Evolutionary conservation across 2,329 filamentous ascomycete species (phyloP), one percentile per base, ranked within the genome.

Genomic region (Dothideomycetes sp.): DNA sequence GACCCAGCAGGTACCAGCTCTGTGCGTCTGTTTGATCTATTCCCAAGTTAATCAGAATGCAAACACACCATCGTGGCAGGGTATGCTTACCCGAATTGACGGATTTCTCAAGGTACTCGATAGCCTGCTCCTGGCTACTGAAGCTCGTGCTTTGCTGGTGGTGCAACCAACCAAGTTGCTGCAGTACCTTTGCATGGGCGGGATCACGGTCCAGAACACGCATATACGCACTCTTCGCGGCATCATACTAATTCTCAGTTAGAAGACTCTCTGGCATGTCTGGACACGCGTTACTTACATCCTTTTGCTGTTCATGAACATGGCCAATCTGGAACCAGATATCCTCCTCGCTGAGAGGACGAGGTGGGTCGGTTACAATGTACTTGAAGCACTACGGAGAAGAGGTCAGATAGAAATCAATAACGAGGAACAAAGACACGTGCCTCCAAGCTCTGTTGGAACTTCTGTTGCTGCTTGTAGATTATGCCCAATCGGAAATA

Each of bases 271-370:
- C n/a, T n/a, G n/a, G n/a, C n/a, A n/a, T n/a, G n/a, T n/a, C n/a
- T n/a, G n/a, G n/a, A n/a, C n/a, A n/a, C n/a, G 4, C 19, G 16
- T 8, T 14, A 72, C 86, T 66, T 71, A 94, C 88, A 55, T 98
- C 91, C 72, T 96, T 96, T 62, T 96, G 89, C 56, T 96, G 91
- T 59, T 98, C 91, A 55, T 98, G 88, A 36, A 98, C 91, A 60
- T 98, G 91, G 18, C 91, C 91, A 56, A 98, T 96, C 62, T 98
- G 91, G 68, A 98, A 98, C 89, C 89, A 96, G 45, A 98, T 98
- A 53, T 98, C 91, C 61, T 96, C 89, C 60, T 96, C 88, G 0
- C 88, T 95, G 52, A 98, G 63, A 2, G 91, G 91, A 3, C 85
- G 80, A 3, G 91, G 91, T 19, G 91, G 89, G 38, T 94, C 88